phyloP scores from a whole-genome alignment of 495 filamentous ascomycete genomes.

The Neohortaea acidophila region DNA sequence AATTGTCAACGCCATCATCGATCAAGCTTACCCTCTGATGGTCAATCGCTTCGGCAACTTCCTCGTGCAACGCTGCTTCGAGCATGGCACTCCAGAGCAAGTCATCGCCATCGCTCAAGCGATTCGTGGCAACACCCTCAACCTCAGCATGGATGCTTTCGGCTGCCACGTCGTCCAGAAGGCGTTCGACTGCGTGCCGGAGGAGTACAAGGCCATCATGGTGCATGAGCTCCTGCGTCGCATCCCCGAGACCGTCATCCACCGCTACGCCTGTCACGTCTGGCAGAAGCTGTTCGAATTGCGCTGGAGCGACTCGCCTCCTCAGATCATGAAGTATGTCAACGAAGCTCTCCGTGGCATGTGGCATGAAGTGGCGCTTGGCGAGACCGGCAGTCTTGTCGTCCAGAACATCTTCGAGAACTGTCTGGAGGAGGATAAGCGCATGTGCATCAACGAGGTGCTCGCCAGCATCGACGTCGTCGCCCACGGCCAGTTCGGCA shows the following conservation, averaged over 20 bases:
- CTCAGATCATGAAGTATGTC: slow-evolving; percentile 96
- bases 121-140: slow-evolving; percentile 87
- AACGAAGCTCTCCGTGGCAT: slow-evolving; percentile 90
- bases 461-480: slow-evolving; percentile 86
- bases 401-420: slow-evolving; percentile 99
- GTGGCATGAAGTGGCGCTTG: slow-evolving; percentile 97
- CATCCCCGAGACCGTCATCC: slow-evolving; percentile 94
- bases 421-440: slow-evolving; percentile 97
- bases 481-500: slow-evolving; percentile 95
- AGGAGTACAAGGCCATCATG: slow-evolving; percentile 96
- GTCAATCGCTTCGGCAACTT: slow-evolving; percentile 98
- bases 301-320: slow-evolving; percentile 84
- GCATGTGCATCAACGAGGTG: slow-evolving; percentile 92
- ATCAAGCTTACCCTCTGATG: slow-evolving; percentile 91
- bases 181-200: slow-evolving; percentile 90
- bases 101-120: slow-evolving; percentile 87
- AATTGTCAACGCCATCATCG: slow-evolving; percentile 91
- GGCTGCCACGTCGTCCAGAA: slow-evolving; percentile 98
- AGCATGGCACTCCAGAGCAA: slow-evolving; percentile 91
- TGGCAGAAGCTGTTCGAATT: slow-evolving; percentile 99
- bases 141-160: slow-evolving; percentile 93
- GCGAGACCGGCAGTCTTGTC: slow-evolving; percentile 92
- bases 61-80: slow-evolving; percentile 93
- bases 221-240: slow-evolving; percentile 88
- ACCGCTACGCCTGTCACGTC: slow-evolving; percentile 95